A percentile compares a stretch with the other conserved stretches of the same genome.
These are phyloP conservation scores for Papilionanthe hybrid DNA, from an alignment of 116 monocot species.

Conservation along the genomic window DNA sequence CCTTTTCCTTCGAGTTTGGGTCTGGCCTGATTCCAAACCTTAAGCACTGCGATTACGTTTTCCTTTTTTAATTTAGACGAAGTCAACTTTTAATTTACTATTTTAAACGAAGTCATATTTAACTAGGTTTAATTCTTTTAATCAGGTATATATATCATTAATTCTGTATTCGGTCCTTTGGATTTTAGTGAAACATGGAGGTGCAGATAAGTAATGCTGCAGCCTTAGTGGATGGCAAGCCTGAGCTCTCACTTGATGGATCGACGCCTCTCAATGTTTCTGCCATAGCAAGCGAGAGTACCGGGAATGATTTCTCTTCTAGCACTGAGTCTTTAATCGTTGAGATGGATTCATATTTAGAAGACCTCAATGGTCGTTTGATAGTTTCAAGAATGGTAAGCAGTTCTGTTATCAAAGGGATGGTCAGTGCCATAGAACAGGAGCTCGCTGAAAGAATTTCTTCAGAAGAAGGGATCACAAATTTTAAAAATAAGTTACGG, in stretches of 20 bases:
- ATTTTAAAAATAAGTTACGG: conserved; percentile 20
- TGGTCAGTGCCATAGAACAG: conserved; percentile 37
- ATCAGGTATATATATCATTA: no score
- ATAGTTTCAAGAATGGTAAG: conserved; percentile 49
- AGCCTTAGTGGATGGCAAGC: neutral
- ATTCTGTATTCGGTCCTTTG: neutral
- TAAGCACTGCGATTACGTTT: neutral
- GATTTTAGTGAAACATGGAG: conserved; percentile 3
- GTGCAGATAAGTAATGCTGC: neutral
- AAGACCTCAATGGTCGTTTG: no score
- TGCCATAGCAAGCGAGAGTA: neutral
- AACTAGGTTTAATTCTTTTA: neutral
- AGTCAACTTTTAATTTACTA: neutral
- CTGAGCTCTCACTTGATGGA: neutral
- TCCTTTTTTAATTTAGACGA: neutral
- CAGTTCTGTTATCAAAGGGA: conserved; percentile 45
- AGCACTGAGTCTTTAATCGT: conserved; percentile 18
- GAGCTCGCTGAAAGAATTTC: conserved; percentile 32
- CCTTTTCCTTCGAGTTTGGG: neutral
- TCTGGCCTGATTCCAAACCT: neutral
- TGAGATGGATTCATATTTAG: conserved; percentile 41
- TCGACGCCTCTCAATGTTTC: neutral
- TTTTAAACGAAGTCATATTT: neutral
- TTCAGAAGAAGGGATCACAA: conserved; percentile 25
- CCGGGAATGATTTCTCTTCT: neutral